Evolutionary conservation across 805 yeast species (phyloP).

Genomic region (Myxozyma melibiosi): DNA sequence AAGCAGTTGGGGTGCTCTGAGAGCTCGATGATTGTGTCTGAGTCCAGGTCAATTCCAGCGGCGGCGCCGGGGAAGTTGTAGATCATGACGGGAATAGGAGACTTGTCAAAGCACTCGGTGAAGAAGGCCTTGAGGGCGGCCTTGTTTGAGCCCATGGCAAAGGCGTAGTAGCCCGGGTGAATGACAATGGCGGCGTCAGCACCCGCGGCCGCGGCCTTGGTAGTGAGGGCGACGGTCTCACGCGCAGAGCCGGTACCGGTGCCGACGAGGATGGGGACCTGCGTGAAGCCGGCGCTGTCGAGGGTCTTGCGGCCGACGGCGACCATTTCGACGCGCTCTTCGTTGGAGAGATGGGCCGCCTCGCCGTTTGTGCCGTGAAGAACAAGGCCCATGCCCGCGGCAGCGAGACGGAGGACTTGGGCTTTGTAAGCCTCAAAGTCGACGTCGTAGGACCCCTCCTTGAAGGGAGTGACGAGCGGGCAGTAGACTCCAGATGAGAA

Average conservation of each 20-base stretch:
- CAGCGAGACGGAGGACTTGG: constrained; percentile 32
- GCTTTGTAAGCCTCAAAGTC: constrained; percentile 29
- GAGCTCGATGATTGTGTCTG: constrained; percentile 47
- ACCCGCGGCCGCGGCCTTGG: constrained; percentile 39
- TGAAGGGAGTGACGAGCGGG: constrained; percentile 30
- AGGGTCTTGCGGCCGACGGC: constrained; percentile 40
- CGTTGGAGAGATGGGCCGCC: constrained; percentile 51
- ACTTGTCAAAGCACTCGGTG: constrained; percentile 48
- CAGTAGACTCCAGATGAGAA: constrained; percentile 30
- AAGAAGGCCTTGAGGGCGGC: constrained; percentile 51
- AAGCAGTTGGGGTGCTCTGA: constrained; percentile 47
- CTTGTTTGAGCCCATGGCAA: constrained; percentile 47
- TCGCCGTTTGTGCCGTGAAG: constrained; percentile 36
- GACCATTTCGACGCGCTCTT: constrained; percentile 46
- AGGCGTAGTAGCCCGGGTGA: constrained; percentile 54
- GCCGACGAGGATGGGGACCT: constrained; percentile 52
- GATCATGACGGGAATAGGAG: constrained; percentile 49
- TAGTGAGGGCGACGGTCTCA: constrained; percentile 47
- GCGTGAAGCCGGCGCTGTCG: constrained; percentile 44
- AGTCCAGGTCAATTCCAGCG: constrained; percentile 46
- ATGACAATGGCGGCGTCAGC: constrained; percentile 43
- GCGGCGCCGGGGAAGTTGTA: constrained; percentile 56
- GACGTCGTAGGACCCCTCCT: constrained; percentile 17
- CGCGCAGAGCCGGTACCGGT: constrained; percentile 51
- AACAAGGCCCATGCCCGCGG: constrained; percentile 34